phyloP scores from a whole-genome alignment of 2,329 filamentous ascomycete species.

The Colletotrichum camelliae region DNA sequence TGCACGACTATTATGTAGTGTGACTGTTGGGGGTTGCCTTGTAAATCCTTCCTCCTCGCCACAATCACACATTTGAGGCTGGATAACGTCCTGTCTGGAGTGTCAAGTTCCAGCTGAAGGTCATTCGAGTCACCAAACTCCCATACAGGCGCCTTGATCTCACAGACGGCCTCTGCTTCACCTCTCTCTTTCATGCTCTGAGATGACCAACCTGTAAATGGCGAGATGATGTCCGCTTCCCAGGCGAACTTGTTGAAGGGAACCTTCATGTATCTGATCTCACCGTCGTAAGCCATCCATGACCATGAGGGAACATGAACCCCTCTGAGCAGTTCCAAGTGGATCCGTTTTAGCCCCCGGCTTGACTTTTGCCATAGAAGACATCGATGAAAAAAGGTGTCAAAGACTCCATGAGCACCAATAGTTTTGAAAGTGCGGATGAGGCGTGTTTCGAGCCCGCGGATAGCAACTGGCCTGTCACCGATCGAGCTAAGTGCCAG shows the following conservation, averaged over 20 bases:
- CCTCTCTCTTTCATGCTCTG: not conserved
- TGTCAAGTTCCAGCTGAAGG: not conserved
- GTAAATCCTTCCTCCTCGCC: not conserved
- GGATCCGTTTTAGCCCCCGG: not conserved
- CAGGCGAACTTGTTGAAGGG: slow-evolving; percentile 19
- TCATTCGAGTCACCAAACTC: not conserved
- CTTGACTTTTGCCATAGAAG: not conserved
- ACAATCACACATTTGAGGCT: not conserved
- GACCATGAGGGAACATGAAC: slow-evolving; percentile 34
- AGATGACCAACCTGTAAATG: not conserved
- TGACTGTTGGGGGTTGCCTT: not conserved
- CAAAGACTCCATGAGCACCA: not conserved
- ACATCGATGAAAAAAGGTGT: not conserved
- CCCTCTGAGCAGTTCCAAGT: not conserved
- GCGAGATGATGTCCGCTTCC: not conserved
- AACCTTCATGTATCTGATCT: slow-evolving; percentile 31
- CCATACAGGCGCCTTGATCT: not conserved
- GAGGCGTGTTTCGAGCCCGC: not conserved
- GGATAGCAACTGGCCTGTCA: not conserved
- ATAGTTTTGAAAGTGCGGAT: not conserved
- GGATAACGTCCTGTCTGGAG: no score
- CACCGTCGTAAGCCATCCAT: slow-evolving; percentile 39
- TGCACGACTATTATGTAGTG: not conserved
- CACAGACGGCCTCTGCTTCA: no score
- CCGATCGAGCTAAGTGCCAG: not conserved